Evolutionary conservation across 805 yeast genomes (phyloP).

Genomic region (Wickerhamomyces xylosicus): DNA sequence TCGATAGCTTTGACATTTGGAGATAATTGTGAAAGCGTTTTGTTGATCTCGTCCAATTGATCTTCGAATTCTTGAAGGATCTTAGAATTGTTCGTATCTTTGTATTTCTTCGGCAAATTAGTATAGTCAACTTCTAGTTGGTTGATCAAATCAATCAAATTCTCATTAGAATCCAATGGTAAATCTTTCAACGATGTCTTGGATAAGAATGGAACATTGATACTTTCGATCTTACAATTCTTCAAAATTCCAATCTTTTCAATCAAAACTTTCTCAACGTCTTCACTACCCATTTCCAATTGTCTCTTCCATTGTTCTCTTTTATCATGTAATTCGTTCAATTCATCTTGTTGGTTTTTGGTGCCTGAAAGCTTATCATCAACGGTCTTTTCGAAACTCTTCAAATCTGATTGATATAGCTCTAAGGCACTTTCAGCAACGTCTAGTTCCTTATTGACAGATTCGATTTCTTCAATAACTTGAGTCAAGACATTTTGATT

Average conservation of each 20-base stretch:
- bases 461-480: conserved; percentile 23
- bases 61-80: conserved; percentile 25
- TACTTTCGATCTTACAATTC: conserved; percentile 65
- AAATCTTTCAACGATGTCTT: conserved; percentile 29
- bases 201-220: conserved; percentile 44
- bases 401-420: conserved; percentile 25
- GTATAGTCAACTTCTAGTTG: conserved; percentile 45
- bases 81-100: conserved; percentile 15
- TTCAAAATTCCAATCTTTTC: conserved; percentile 52
- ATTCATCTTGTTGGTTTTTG: conserved; percentile 37
- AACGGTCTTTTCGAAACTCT: conserved; percentile 22
- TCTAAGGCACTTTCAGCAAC: conserved; percentile 31
- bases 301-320: conserved; percentile 23
- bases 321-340: conserved; percentile 24
- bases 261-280: conserved; percentile 38
- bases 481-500: conserved; percentile 25
- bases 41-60: conserved; percentile 26
- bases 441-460: conserved; percentile 24
- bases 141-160: conserved; percentile 31
- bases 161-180: conserved; percentile 32
- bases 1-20: conserved; percentile 82
- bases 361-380: conserved; percentile 23
- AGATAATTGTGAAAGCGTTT: conserved; percentile 32
- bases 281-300: conserved; percentile 36
- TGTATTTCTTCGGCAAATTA: conserved; percentile 35